Evolutionary conservation across 441 rosid species (phyloP).

Genomic region (Viola pubescens): DNA sequence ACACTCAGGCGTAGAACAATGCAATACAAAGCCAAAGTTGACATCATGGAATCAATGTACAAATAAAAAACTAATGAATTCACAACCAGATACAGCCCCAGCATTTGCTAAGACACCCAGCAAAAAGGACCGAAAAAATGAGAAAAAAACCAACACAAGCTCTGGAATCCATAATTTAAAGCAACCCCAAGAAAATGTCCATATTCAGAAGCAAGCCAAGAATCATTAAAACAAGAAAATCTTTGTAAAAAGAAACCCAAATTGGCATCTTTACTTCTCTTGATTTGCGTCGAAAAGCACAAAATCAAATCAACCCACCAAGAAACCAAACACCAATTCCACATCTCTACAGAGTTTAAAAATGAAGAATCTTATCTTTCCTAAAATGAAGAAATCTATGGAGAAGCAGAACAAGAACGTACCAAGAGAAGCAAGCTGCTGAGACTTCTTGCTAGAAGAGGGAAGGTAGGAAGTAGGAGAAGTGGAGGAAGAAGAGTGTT

Average conservation of each 20-base stretch:
- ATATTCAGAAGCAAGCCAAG: too few species aligned
- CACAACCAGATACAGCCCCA: too few species aligned
- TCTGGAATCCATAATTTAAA: too few species aligned
- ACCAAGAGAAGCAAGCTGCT: constrained; percentile 19
- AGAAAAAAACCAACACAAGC: too few species aligned
- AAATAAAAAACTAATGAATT: too few species aligned
- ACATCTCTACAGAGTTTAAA: constrained; percentile 37
- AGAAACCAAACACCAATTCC: constrained; percentile 39
- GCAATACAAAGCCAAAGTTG: too few species aligned
- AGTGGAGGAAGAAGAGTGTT: background rate
- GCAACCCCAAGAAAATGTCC: too few species aligned
- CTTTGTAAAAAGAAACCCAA: background rate
- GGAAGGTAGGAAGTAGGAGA: background rate
- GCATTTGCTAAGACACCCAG: too few species aligned
- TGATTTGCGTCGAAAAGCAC: background rate
- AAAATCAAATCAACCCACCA: background rate
- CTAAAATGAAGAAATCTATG: constrained; percentile 27
- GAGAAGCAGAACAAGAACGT: background rate
- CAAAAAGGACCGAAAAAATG: too few species aligned
- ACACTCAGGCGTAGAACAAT: too few species aligned
- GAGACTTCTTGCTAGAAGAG: constrained; percentile 4
- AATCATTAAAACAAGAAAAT: too few species aligned
- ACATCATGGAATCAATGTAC: too few species aligned
- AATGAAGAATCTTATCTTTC: constrained; percentile 22
- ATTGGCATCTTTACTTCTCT: background rate